Base-by-base conservation (phyloP, 2,329 filamentous ascomycete species). In the Trichophyton schoenleinii region DNA sequence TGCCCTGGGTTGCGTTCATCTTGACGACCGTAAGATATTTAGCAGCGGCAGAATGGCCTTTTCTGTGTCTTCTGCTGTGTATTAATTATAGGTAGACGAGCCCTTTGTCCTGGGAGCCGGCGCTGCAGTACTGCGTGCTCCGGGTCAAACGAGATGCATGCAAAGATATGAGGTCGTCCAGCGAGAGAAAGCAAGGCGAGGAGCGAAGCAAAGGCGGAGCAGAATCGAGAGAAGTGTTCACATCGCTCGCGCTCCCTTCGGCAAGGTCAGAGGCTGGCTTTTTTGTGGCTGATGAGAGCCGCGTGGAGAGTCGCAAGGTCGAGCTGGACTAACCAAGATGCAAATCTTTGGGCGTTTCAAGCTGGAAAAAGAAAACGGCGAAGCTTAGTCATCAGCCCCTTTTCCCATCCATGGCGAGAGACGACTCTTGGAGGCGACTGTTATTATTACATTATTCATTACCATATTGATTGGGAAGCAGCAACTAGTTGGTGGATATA, bases 1-100 rank as follows among this genome's bases (percentile, higher is more conserved):
- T 70, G 22, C 67, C 67, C 49, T 70, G 67, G 46, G 71, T 70
- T 31, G 65, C 66, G 36, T 69, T 67, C 70, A 73, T 73, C 46
- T 52, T 52, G 46, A 31, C 3, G 46, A 13, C 13, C n/a, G 13
- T 15, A 18, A 11, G 20, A 28, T 44, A 15, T 28, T 22, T 8
- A 52, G 31, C 46, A n/a, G 20, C 3, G 20, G 11, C 22, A 15
- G 11, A 52, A 22, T 7, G 5, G 15, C n/a, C 4, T 18, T n/a
- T 44, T 44, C n/a, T 48, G 20, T 20, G 20, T 48, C 44, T 20
- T 20, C 44, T 11, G 20, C 18, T 48, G 20, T 48, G 20, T 48
- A 20, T 20, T 9, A 4, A 5, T 48, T 48, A 20, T 48, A 48
- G 7, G n/a, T 9, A 20, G 20, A 25, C 9, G 8, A 20, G 18